Percentiles rank a stretch among this genome's conserved stretches.
phyloP scores from a whole-genome alignment of 805 yeast species.

The Candida sonorensis region DNA sequence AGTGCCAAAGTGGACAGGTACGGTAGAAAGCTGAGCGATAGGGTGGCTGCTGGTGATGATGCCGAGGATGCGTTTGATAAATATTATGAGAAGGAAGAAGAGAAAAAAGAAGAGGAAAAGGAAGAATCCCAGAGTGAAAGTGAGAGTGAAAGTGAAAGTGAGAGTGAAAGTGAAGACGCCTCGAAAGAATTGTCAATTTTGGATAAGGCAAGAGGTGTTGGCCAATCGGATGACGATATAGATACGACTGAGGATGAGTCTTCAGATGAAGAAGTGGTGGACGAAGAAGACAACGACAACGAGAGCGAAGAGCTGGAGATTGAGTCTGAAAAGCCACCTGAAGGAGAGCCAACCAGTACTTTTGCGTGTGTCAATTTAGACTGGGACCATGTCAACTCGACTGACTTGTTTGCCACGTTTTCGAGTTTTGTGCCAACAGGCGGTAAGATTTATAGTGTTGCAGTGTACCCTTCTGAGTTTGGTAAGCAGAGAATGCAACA shows the following conservation, averaged over 20 bases:
- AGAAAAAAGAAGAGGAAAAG: slow-evolving; percentile 18
- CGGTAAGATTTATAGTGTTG: slow-evolving; percentile 61
- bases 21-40: slow-evolving; percentile 61
- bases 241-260: slow-evolving; percentile 33
- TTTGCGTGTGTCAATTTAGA: slow-evolving; percentile 94
- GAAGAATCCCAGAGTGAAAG: slow-evolving; percentile 29
- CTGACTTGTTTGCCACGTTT: slow-evolving; percentile 85
- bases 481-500: slow-evolving; percentile 88
- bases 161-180: slow-evolving; percentile 25
- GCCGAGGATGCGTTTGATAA: slow-evolving; percentile 51
- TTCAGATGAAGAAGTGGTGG: slow-evolving; percentile 31
- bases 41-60: slow-evolving; percentile 35
- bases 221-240: slow-evolving; percentile 34
- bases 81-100: slow-evolving; percentile 46
- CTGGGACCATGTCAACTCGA: slow-evolving; percentile 92
- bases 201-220: slow-evolving; percentile 55
- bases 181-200: slow-evolving; percentile 8
- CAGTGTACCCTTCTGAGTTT: slow-evolving; percentile 81
- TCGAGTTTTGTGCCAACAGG: slow-evolving; percentile 74
- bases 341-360: slow-evolving; percentile 75
- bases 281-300: slow-evolving; percentile 43
- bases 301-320: slow-evolving; percentile 51
- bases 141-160: slow-evolving; percentile 39
- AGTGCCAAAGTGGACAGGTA: slow-evolving; percentile 72
- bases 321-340: slow-evolving; percentile 68